Evolutionary conservation across 306 rosid species (phyloP), one percentile per base, ranked within the genome.

Genomic region (Lathyrus oleraceus): DNA sequence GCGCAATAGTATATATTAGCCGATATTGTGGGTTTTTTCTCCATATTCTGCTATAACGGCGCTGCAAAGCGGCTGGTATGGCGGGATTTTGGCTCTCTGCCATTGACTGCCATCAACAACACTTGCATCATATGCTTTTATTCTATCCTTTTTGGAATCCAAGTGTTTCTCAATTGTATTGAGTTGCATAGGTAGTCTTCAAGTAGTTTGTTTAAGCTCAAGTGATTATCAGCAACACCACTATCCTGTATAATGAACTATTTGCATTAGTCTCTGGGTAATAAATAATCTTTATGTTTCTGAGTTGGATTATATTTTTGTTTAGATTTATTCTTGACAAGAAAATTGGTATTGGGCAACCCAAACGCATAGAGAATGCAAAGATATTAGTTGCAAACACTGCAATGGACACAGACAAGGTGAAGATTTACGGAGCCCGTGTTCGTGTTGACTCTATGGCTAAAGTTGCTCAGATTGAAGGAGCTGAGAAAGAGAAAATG

Each of bases 331-430:
- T 91, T 82, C 96, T 94, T 69, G 99, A 88, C 96, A 94, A 94
- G 91, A 94, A 94, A 87, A 94, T 94, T 52, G 99, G 99, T 62
- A 84, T 94, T 83, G 99, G 99, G 16, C 99, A 94, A 74, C 99
- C 99, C 27, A 94, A 91, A 63, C 91, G 91, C 74, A 88, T 94
- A 61, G 99, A 94, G 81, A 85, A 94, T 63, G 99, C 95, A 36
- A 94, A 90, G 17, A 88, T 88, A 70, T 81, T 90, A 84, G 98
- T 94, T 39, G 98, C 98, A 53, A 94, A 94, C 78, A 94, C 98
- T 72, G 98, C 98, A 14, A 90, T 93, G 98, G 98, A 90, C 77
- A 88, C 97, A 13, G 98, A 90, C 81, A 94, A 94, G 73, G 98
- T 94, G 49, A 94, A 94, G 87, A 94, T 90, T 57, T 94, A 88